A percentile compares a stretch with the other conserved stretches of the same genome.
Evolutionary conservation across 805 yeast species (phyloP).

Genomic region (Priceomyces carsonii): DNA sequence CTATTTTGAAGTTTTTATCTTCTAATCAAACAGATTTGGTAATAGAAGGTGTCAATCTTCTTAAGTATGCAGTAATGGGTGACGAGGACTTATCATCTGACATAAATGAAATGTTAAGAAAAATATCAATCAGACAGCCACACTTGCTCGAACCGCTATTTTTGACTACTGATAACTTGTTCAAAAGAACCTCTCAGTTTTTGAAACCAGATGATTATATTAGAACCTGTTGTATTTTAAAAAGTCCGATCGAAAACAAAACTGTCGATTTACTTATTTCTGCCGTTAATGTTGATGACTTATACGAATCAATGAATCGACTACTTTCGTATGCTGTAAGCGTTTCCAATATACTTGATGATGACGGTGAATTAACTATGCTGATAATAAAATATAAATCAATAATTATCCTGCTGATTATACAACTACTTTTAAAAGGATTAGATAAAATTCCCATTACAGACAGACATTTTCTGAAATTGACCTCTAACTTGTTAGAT

Average conservation of each 20-base stretch:
- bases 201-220: conserved; percentile 37
- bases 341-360: conserved; percentile 29
- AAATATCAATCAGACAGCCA: conserved; percentile 31
- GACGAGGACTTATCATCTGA: conserved; percentile 33
- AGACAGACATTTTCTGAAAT: conserved; percentile 28
- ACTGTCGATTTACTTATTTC: conserved; percentile 22
- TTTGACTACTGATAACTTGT: conserved; percentile 21
- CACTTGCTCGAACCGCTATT: conserved; percentile 32
- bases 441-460: conserved; percentile 33
- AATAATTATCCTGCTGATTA: conserved; percentile 25
- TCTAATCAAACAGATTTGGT: conserved; percentile 30
- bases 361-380: conserved; percentile 31
- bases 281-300: conserved; percentile 23
- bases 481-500: conserved; percentile 28
- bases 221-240: conserved; percentile 27
- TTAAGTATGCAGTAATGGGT: conserved; percentile 38
- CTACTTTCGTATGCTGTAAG: conserved; percentile 32
- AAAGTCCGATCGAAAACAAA: conserved; percentile 19
- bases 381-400: conserved; percentile 37
- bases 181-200: conserved; percentile 23
- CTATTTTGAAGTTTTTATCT: conserved; percentile 35
- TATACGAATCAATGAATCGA: conserved; percentile 28
- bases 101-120: conserved; percentile 20
- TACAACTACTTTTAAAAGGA: conserved; percentile 26
- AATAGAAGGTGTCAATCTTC: conserved; percentile 36